Evolutionary conservation across 768 basidiomycete genomes (phyloP).

Genomic region (Lanmaoa rubissima): DNA sequence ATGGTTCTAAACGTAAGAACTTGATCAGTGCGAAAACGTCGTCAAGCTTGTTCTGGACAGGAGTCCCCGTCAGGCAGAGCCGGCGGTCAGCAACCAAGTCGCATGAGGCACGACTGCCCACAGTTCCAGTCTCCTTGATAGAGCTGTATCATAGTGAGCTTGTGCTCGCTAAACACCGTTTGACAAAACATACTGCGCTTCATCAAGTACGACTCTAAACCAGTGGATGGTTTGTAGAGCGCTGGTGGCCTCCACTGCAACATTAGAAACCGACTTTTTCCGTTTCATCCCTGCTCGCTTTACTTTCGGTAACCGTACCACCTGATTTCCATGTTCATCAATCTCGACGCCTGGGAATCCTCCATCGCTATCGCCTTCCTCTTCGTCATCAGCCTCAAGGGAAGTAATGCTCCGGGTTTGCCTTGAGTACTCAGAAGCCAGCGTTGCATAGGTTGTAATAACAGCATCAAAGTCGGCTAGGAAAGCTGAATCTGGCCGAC

Average conservation of each 20-base stretch:
- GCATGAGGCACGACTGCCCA: slow-evolving; percentile 93
- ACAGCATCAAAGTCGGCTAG: slow-evolving; percentile 95
- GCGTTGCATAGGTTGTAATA: slow-evolving; percentile 94
- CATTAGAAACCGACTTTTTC: slow-evolving; percentile 49
- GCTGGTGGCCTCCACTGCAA: slow-evolving; percentile 56
- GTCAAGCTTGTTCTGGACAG: slow-evolving; percentile 98
- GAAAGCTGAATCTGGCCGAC: slow-evolving; percentile 81
- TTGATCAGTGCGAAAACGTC: slow-evolving; percentile 97
- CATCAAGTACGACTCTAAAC: slow-evolving; percentile 93
- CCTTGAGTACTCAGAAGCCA: slow-evolving; percentile 93
- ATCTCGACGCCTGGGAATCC: slow-evolving; percentile 60
- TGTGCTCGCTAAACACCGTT: not conserved
- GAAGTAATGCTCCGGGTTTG: slow-evolving; percentile 66
- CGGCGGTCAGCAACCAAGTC: slow-evolving; percentile 92
- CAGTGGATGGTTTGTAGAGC: slow-evolving; percentile 93
- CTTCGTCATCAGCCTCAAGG: slow-evolving; percentile 63
- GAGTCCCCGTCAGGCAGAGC: slow-evolving; percentile 94
- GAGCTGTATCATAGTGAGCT: slow-evolving; percentile 50
- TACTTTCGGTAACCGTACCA: slow-evolving; percentile 56
- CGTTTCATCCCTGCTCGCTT: slow-evolving; percentile 71
- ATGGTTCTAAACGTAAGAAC: slow-evolving; percentile 87
- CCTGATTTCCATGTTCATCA: slow-evolving; percentile 64
- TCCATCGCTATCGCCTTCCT: slow-evolving; percentile 65
- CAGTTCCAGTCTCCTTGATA: slow-evolving; percentile 94
- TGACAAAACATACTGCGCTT: slow-evolving; percentile 80